phyloP scores from a whole-genome alignment of 768 basidiomycete species.

The Leccinellum albellum region DNA sequence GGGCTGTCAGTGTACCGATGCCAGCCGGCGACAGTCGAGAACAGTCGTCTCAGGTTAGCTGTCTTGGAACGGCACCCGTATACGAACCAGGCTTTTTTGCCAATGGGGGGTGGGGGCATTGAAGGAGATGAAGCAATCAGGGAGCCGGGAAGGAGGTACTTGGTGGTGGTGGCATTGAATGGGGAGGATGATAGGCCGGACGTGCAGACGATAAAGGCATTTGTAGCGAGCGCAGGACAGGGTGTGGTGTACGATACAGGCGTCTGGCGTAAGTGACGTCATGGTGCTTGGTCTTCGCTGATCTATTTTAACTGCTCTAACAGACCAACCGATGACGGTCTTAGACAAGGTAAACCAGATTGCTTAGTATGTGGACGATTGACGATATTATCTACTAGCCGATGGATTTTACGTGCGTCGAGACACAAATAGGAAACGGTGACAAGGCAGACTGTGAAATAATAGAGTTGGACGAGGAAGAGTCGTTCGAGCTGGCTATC shows the following conservation, averaged over 20 bases:
- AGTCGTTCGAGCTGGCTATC: conserved; percentile 6
- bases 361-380: conserved; percentile 9
- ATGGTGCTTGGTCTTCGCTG: no score
- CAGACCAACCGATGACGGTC: conserved; percentile 93
- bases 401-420: conserved; percentile 84
- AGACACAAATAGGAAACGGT: conserved; percentile 88
- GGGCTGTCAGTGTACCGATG: conserved; percentile 86
- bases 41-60: conserved; percentile 54
- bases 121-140: conserved; percentile 42
- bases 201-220: conserved; percentile 69
- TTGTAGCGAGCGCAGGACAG: conserved; percentile 75
- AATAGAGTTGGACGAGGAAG: conserved; percentile 39
- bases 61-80: conserved; percentile 86
- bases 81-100: conserved; percentile 91
- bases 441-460: conserved; percentile 83
- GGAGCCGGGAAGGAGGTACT: conserved; percentile 54
- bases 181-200: conserved; percentile 77
- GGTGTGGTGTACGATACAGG: conserved; percentile 82
- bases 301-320: no score
- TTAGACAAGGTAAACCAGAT: conserved; percentile 54
- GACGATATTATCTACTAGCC: conserved; percentile 35
- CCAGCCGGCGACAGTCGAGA: conserved; percentile 44
- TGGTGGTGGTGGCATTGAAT: conserved; percentile 85
- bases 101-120: conserved; percentile 67
- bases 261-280: conserved; percentile 78